A percentile compares a stretch with the other conserved stretches of the same genome.
phyloP scores from a whole-genome alignment of 805 yeast genomes.

The Starmerella gropengiesseri region DNA sequence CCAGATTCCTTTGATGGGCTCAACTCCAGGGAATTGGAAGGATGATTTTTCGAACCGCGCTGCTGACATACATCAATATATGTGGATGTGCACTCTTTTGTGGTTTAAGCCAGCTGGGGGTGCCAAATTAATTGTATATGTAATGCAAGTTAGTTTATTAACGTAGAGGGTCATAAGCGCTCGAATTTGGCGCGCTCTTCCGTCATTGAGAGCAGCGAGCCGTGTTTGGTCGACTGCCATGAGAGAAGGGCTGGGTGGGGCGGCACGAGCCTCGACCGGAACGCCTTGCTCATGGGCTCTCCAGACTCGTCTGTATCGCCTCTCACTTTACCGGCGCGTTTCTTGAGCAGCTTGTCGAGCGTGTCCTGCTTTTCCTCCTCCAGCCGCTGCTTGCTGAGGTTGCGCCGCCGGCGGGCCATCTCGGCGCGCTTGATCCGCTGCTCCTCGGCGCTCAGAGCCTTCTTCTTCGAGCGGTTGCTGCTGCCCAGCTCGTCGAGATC shows the following conservation, averaged over 20 bases:
- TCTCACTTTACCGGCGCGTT: slow-evolving; percentile 45
- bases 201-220: slow-evolving; percentile 22
- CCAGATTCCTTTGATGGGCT: too few species aligned
- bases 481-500: slow-evolving; percentile 29
- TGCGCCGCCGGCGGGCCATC: slow-evolving; percentile 76
- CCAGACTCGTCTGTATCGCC: slow-evolving; percentile 18
- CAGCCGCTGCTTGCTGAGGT: slow-evolving; percentile 64
- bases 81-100: too few species aligned
- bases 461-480: slow-evolving; percentile 34
- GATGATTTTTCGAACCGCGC: too few species aligned
- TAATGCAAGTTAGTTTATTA: neutral
- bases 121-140: too few species aligned
- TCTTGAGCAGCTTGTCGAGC: slow-evolving; percentile 68
- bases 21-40: too few species aligned
- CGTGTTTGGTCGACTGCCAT: slow-evolving; percentile 23
- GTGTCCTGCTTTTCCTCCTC: slow-evolving; percentile 94
- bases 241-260: slow-evolving; percentile 28
- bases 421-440: slow-evolving; percentile 72
- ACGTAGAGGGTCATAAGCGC: neutral
- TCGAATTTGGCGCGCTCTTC: slow-evolving; percentile 17
- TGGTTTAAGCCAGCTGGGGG: too few species aligned
- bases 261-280: slow-evolving; percentile 21
- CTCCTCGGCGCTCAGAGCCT: slow-evolving; percentile 71
- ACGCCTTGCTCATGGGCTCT: slow-evolving; percentile 11
- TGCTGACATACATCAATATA: too few species aligned